Evolutionary conservation across 805 yeast genomes (phyloP).

Genomic region (Schwanniomyces occidentalis): DNA sequence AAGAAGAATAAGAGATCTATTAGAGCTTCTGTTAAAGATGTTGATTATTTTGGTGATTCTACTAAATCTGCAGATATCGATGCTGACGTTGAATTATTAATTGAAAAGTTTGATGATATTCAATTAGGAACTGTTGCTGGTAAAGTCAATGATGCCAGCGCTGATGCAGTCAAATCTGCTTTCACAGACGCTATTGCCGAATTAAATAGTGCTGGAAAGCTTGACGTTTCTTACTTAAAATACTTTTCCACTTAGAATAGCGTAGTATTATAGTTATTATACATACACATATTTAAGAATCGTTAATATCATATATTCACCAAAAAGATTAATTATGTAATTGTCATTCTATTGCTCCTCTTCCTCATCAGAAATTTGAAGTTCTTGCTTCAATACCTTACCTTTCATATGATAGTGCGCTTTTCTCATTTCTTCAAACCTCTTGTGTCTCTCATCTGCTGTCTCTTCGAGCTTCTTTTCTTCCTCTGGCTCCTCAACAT

Average conservation of each 20-base stretch:
- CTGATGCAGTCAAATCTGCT: conserved; percentile 60
- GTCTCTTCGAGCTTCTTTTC: conserved; percentile 38
- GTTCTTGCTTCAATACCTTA: conserved; percentile 41
- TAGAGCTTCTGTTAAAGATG: conserved; percentile 81
- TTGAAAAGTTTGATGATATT: conserved; percentile 78
- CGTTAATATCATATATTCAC: neutral
- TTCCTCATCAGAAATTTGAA: conserved; percentile 26
- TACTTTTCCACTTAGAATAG: conserved; percentile 38
- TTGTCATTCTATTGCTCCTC: conserved; percentile 13
- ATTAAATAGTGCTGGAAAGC: conserved; percentile 53
- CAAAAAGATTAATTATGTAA: no score
- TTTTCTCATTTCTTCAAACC: conserved; percentile 78
- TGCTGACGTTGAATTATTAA: conserved; percentile 74
- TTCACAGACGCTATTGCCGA: conserved; percentile 56
- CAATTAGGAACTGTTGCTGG: conserved; percentile 74
- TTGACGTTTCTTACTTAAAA: conserved; percentile 53
- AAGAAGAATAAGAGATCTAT: conserved; percentile 94
- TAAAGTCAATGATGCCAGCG: conserved; percentile 57
- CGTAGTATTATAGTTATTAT: conserved; percentile 4
- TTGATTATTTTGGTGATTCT: conserved; percentile 80
- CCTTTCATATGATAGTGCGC: conserved; percentile 70
- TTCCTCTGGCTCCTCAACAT: conserved; percentile 38
- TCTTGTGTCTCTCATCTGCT: conserved; percentile 61
- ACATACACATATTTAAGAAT: conserved; percentile 1
- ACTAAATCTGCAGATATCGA: conserved; percentile 66